Base-by-base conservation (phyloP, 1,284 basidiomycete genomes). In the Apiotrichum brassicae region DNA sequence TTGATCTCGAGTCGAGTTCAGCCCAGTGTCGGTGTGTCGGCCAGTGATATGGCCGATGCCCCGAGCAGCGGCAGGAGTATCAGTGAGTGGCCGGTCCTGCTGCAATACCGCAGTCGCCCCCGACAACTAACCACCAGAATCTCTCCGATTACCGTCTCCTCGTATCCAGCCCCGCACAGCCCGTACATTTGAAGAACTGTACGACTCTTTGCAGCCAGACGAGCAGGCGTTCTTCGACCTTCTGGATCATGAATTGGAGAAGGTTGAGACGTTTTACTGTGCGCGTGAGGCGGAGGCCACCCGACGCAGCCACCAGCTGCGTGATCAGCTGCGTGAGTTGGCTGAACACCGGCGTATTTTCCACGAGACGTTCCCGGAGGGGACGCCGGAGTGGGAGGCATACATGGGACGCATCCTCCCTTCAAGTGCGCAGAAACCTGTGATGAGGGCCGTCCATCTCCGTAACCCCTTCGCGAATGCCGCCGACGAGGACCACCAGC, bases 221-320 rank as follows among this genome's bases (percentile, higher is more conserved):
- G 84, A 92, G 62, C 68, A 75, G 38, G 76, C 76, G 3, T 94
- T 91, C 72, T 86, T 94, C 57, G 77, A 81, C 6, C 76, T 81
- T 33, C 77, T 94, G 3, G 85, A 92, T 57, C 65, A 66, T 1
- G 82, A 94, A 66, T 74, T 93, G 0, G 81, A 84, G 48, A 89
- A 94, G 75, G 81, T 93, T 20, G 84, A 91, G 62, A 73, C 75
- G 3, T 97, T 97, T 69, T 97, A 88, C 65, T 64, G 79, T 8
- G 80, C 80, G 22, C 79, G 85, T 22, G 87, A 89, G 68, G 74
- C 77, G 22, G 87, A 90, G 57, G 82, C 85, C 71, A 71, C 74
- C 20, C 72, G 72, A 24, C 77, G 77, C 51, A 78, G 81, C 49
- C 68, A 70, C 51, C 70, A 76, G 16, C 75, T 94, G 1, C 79